A percentile compares a stretch with the other conserved stretches of the same genome.
Evolutionary conservation across 306 rosid genomes (phyloP).

Genomic region (Astragalus glycyphyllos): DNA sequence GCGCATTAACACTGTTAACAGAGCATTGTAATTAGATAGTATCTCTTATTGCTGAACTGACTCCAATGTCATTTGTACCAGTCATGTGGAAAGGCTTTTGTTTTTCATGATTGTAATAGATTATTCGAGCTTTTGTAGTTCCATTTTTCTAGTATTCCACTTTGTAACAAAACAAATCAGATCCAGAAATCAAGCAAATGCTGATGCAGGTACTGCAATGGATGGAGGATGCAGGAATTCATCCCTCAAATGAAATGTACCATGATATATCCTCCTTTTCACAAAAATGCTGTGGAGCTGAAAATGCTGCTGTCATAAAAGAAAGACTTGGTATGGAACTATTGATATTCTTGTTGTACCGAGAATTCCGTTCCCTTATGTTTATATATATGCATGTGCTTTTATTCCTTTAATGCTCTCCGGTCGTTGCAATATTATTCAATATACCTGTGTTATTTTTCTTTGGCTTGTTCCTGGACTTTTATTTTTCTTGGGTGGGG

Average conservation of each 20-base stretch:
- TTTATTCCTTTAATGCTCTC: slow-evolving; percentile 15
- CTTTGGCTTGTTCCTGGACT: slow-evolving; percentile 7
- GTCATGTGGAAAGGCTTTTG: no score
- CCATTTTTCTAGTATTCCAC: slow-evolving; percentile 37
- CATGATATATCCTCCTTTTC: slow-evolving; percentile 70
- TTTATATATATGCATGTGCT: not conserved
- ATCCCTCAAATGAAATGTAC: slow-evolving; percentile 75
- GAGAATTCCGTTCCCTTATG: slow-evolving; percentile 16
- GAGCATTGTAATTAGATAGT: no score
- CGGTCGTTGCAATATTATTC: slow-evolving; percentile 20
- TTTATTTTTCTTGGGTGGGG: not conserved
- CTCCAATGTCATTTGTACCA: no score
- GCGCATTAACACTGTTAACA: no score
- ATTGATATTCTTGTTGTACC: slow-evolving; percentile 2
- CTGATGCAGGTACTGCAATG: slow-evolving; percentile 78
- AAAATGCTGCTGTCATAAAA: slow-evolving; percentile 69
- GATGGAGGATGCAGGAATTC: slow-evolving; percentile 90
- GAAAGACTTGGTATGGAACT: slow-evolving; percentile 74
- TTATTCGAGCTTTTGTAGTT: slow-evolving; percentile 10
- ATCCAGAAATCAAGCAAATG: slow-evolving; percentile 19
- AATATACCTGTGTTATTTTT: slow-evolving; percentile 33
- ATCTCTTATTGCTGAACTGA: no score
- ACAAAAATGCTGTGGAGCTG: slow-evolving; percentile 67
- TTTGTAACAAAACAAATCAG: slow-evolving; percentile 27
- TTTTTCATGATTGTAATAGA: slow-evolving; percentile 9